These are phyloP conservation scores for Penicillium sp. DNA, from an alignment of 2,329 filamentous ascomycete species.

Conservation along the genomic window DNA sequence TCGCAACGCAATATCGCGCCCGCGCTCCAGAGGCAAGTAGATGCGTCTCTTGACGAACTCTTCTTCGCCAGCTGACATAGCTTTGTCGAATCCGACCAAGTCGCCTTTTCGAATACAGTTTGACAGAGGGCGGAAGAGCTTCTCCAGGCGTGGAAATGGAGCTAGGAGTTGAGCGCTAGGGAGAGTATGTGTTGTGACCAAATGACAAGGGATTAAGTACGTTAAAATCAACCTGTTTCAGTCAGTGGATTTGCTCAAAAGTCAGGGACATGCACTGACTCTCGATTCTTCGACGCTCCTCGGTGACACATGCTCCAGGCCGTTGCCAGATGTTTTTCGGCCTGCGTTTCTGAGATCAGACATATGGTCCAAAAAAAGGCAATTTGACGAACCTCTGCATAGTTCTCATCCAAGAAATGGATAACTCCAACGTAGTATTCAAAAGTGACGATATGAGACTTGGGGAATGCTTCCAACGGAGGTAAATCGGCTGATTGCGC, in stretches of 20 bases:
- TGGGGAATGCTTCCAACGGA: slow-evolving; percentile 73
- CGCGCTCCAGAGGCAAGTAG: slow-evolving; percentile 89
- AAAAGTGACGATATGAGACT: slow-evolving; percentile 89
- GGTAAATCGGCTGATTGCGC: slow-evolving; percentile 81
- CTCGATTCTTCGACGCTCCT: slow-evolving; percentile 70
- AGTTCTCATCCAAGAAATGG: slow-evolving; percentile 93
- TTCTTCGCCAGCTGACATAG: slow-evolving; percentile 77
- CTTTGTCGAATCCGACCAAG: slow-evolving; percentile 77
- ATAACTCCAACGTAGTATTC: slow-evolving; percentile 94
- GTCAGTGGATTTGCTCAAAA: background rate
- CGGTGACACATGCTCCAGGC: slow-evolving; percentile 81
- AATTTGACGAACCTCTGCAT: slow-evolving; percentile 60
- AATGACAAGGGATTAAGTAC: slow-evolving; percentile 89
- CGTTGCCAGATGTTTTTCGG: slow-evolving; percentile 74
- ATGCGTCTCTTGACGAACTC: slow-evolving; percentile 91
- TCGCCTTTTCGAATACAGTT: slow-evolving; percentile 79
- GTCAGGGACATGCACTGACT: slow-evolving; percentile 54
- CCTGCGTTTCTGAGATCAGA: slow-evolving; percentile 46
- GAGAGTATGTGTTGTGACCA: slow-evolving; percentile 82
- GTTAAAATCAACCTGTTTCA: slow-evolving; percentile 75
- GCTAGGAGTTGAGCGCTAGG: slow-evolving; percentile 70
- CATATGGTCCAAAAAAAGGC: background rate
- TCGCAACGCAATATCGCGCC: slow-evolving; percentile 84
- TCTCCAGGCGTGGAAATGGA: slow-evolving; percentile 72
- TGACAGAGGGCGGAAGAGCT: slow-evolving; percentile 74